Evolutionary conservation across 2,329 filamentous ascomycete species (phyloP).

Genomic region (Thelonectria blattea): DNA sequence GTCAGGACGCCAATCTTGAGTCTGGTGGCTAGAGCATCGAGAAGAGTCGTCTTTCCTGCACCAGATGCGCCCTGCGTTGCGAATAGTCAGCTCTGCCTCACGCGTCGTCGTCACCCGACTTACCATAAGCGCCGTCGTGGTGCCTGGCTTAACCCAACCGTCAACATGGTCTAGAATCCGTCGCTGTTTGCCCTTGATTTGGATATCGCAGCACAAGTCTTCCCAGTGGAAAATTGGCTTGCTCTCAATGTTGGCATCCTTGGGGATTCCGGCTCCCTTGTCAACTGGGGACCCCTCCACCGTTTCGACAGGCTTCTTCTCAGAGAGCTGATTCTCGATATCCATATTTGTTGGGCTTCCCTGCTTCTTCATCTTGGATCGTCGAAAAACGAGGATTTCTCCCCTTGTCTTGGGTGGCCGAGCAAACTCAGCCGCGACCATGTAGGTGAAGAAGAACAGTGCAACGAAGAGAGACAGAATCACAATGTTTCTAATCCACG

Average conservation of each 20-base stretch:
- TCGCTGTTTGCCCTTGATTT: slow-evolving; percentile 65
- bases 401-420: slow-evolving; percentile 60
- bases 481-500: slow-evolving; percentile 51
- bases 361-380: slow-evolving; percentile 33
- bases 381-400: slow-evolving; percentile 63
- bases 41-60: slow-evolving; percentile 68
- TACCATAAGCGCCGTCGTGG: slow-evolving; percentile 68
- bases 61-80: slow-evolving; percentile 40
- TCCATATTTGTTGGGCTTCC: background rate
- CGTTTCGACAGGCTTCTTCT: background rate
- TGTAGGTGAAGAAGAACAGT: slow-evolving; percentile 53
- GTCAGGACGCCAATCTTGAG: slow-evolving; percentile 71
- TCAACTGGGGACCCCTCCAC: background rate
- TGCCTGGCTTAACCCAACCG: slow-evolving; percentile 76
- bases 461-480: slow-evolving; percentile 58
- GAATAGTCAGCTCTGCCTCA: background rate
- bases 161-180: slow-evolving; percentile 72
- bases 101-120: background rate
- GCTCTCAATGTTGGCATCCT: background rate
- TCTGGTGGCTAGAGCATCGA: slow-evolving; percentile 67
- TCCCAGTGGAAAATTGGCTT: slow-evolving; percentile 67
- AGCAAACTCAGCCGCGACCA: slow-evolving; percentile 54
- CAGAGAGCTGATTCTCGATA: slow-evolving; percentile 1
- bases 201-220: slow-evolving; percentile 74
- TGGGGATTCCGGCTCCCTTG: background rate